Percentiles rank a stretch among this genome's conserved stretches.
These are phyloP conservation scores for Pholiota conissans DNA, from an alignment of 768 basidiomycete genomes.

Conservation along the genomic window DNA sequence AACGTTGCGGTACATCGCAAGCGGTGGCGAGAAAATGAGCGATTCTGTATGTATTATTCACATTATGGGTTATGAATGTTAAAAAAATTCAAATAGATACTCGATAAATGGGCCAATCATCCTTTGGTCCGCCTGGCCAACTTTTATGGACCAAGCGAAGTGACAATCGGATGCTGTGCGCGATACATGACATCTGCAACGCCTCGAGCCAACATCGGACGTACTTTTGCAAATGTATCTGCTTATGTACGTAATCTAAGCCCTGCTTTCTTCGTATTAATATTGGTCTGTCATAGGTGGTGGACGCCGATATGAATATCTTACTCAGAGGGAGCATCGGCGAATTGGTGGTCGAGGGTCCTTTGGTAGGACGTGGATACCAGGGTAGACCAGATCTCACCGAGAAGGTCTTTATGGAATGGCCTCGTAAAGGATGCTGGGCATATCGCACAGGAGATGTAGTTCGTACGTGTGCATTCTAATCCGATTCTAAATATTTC, in stretches of 20 bases:
- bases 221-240: conserved; percentile 37
- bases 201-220: conserved; percentile 44
- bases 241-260: conserved; percentile 28
- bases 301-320: conserved; percentile 40
- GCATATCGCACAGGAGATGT: conserved; percentile 53
- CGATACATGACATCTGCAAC: conserved; percentile 40
- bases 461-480: conserved; percentile 28
- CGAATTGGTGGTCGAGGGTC: conserved; percentile 51
- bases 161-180: conserved; percentile 51
- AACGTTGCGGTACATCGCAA: conserved; percentile 42
- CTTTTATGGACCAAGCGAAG: conserved; percentile 55
- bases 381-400: conserved; percentile 44
- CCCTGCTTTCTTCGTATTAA: conserved; percentile 1
- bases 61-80: not conserved
- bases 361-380: conserved; percentile 51
- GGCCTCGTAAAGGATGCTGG: conserved; percentile 39
- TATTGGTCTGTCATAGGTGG: conserved; percentile 35
- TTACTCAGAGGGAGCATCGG: conserved; percentile 44
- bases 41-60: conserved; percentile 37
- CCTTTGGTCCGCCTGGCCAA: conserved; percentile 45
- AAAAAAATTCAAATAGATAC: conserved; percentile 24
- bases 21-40: conserved; percentile 55
- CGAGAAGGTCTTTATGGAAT: conserved; percentile 44
- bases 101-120: conserved; percentile 50
- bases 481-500: not conserved